phyloP scores from a whole-genome alignment of 106 monocot species.

The Acanthochlamys bracteata region DNA sequence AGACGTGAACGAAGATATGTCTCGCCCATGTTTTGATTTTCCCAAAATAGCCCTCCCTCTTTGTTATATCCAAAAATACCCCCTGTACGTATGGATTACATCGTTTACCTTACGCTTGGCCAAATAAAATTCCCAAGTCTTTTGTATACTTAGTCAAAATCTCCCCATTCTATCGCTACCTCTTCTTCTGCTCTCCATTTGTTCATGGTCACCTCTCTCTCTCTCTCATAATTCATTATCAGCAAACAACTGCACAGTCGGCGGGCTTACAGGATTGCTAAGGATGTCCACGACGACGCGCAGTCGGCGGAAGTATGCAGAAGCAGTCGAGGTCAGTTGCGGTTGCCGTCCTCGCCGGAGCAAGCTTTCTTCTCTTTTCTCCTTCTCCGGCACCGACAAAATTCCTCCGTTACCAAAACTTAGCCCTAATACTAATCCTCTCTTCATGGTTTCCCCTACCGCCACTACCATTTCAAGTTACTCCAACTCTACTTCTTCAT shows the following conservation, averaged over 20 bases:
- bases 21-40: too few relatives aligned
- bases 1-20: too few relatives aligned
- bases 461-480: neutral
- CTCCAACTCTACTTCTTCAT: neutral
- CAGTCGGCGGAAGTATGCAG: neutral
- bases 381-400: neutral
- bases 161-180: neutral
- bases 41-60: too few relatives aligned
- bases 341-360: neutral
- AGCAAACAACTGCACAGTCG: neutral
- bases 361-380: neutral
- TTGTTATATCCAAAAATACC: too few relatives aligned
- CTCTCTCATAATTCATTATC: constrained; percentile 2
- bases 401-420: too few relatives aligned
- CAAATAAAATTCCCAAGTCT: too few relatives aligned
- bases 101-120: too few relatives aligned
- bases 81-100: too few relatives aligned
- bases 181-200: neutral
- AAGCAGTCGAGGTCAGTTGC: neutral
- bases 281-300: neutral
- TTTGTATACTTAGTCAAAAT: too few relatives aligned
- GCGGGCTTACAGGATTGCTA: too few relatives aligned
- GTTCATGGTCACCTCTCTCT: neutral
- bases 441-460: neutral
- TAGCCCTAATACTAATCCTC: neutral